Evolutionary conservation across 192 early-diverging fungal species (phyloP).

Genomic region (Phlyctochytrium arcticum): DNA sequence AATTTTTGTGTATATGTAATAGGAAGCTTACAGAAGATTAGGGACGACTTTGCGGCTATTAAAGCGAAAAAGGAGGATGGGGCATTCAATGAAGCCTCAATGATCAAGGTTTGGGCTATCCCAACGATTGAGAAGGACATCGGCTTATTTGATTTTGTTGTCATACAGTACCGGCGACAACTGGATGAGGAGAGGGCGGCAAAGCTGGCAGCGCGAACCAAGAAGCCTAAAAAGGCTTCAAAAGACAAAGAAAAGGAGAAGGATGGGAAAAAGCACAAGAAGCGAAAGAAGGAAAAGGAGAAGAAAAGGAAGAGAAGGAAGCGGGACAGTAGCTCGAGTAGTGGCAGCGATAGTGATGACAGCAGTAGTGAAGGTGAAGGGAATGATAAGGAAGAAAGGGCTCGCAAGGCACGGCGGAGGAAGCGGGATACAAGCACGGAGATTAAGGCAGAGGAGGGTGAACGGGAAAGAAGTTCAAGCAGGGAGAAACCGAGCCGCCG

Average conservation of each 20-base stretch:
- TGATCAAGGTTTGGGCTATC: constrained; percentile 1
- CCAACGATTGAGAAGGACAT: neutral
- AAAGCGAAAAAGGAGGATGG: constrained; percentile 17
- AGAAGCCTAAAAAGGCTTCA: neutral
- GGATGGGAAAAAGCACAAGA: neutral
- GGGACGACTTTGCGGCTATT: constrained; percentile 8
- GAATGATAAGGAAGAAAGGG: too few species aligned
- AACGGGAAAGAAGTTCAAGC: too few species aligned
- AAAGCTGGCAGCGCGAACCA: neutral
- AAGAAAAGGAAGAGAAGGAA: neutral
- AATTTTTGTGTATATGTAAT: too few species aligned
- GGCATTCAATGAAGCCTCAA: constrained; percentile 5
- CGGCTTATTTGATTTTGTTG: neutral
- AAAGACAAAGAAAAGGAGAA: neutral
- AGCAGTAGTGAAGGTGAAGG: too few species aligned
- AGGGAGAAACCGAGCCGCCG: too few species aligned
- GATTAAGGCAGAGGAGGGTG: too few species aligned
- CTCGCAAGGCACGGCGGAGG: too few species aligned
- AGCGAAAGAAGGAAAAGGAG: neutral
- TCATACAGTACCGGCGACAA: constrained; percentile 9
- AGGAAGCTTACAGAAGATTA: too few species aligned
- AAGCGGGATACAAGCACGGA: too few species aligned
- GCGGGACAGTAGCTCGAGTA: too few species aligned
- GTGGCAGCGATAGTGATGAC: too few species aligned
- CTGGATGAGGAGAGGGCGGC: constrained; percentile 7